Evolutionary conservation across 306 rosid genomes (phyloP), one percentile per base, ranked within the genome.

Genomic region (Prunus mume): DNA sequence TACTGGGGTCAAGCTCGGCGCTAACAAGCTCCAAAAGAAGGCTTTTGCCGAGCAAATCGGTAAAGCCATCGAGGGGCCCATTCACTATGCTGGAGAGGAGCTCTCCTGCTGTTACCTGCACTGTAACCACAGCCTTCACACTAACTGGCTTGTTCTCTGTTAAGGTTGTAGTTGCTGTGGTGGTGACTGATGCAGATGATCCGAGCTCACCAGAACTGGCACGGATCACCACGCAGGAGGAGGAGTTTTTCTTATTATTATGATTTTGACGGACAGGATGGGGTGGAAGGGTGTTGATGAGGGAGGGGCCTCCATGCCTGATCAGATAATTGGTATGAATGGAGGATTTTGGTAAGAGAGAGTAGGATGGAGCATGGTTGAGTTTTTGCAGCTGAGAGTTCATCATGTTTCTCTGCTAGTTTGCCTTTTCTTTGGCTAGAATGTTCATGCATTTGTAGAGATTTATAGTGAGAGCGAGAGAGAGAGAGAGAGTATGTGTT

Each of bases 1-100:
- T 64, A 18, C 97, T 68, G 32, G 81, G 81, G 65, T 83, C 83
- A 28, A 79, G 86, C 6, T 83, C 71, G 20, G 83, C 71, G 24
- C 90, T 82, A 68, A 89, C 81, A 32, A 89, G 86, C 79, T 91
- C 95, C 56, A 91, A 64, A 34, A 83, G 85, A 25, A 91, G 70
- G 38, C 88, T 83, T 88, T 88, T 89, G 4, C 97, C 95, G 6
- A 85, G 83, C 88, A 91, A 70, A 82, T 91, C 97, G 3, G 83
- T 83, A 3, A 91, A 50, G 60, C 77, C 88, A 79, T 91, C 97
- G 22, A 87, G 81, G 50, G 88, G 67, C 20, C 78, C 30, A 34
- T 81, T 82, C 34, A 88, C 79, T 1, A 91, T 65, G 63, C 76
- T 77, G 15, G 88, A 80, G 78, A 89, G 72, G 58, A 91, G 24